A percentile compares a stretch with the other conserved stretches of the same genome.
phyloP scores from a whole-genome alignment of 768 basidiomycete genomes.

The Hortiboletus flavorubellus region DNA sequence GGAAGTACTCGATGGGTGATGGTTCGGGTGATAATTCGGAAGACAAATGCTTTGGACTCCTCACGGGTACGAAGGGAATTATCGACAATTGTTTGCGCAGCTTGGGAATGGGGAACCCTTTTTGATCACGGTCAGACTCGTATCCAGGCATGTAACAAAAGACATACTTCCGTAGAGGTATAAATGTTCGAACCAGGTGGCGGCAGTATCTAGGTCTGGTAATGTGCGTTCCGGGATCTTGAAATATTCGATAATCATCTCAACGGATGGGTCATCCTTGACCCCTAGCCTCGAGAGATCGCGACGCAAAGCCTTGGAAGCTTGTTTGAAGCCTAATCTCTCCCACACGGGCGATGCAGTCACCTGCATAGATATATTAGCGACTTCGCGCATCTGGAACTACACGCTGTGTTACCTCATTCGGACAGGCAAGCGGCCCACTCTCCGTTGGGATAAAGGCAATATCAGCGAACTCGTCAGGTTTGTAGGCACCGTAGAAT shows the following conservation, averaged over 20 bases:
- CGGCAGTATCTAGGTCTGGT: background rate
- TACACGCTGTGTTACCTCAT: conserved; percentile 6
- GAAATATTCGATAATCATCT: background rate
- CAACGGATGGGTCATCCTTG: conserved; percentile 5
- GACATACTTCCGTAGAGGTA: conserved; percentile 5
- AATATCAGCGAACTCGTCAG: conserved; percentile 2
- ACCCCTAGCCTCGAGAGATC: conserved; percentile 13
- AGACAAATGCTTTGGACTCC: background rate
- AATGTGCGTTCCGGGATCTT: background rate
- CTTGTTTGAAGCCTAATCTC: conserved; percentile 7
- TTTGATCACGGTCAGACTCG: background rate
- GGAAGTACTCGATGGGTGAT: background rate
- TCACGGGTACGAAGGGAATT: conserved; percentile 12
- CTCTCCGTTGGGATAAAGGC: conserved; percentile 16
- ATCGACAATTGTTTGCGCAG: conserved; percentile 7
- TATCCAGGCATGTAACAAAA: background rate
- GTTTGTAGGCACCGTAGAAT: conserved; percentile 10
- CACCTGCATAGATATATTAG: conserved; percentile 6
- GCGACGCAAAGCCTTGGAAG: background rate
- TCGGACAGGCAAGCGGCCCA: conserved; percentile 1
- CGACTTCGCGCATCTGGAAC: background rate
- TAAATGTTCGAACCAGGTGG: conserved; percentile 10
- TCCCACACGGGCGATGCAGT: conserved; percentile 4
- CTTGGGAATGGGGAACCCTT: conserved; percentile 6
- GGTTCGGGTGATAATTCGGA: background rate